A percentile compares a stretch with the other conserved stretches of the same genome.
phyloP scores from a whole-genome alignment of 1,284 basidiomycete genomes.

The Neonothopanus nambi region DNA sequence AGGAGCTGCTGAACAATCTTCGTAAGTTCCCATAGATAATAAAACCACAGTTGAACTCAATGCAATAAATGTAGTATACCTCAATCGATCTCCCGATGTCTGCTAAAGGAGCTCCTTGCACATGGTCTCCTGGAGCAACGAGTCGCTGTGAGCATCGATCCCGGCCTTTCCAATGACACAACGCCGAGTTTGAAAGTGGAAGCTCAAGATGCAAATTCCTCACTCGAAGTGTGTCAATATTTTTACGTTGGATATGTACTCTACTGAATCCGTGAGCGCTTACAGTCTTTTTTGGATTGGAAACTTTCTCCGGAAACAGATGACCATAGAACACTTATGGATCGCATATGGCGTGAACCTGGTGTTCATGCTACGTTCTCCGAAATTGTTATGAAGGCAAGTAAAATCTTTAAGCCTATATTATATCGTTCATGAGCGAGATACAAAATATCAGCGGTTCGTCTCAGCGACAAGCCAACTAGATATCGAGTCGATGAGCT shows the following conservation, averaged over 20 bases:
- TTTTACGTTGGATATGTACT: neutral
- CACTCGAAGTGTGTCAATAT: slow-evolving; percentile 47
- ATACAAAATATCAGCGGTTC: slow-evolving; percentile 49
- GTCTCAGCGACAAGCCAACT: slow-evolving; percentile 44
- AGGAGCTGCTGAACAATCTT: slow-evolving; percentile 12
- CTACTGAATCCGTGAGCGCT: neutral
- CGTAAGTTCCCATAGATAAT: neutral
- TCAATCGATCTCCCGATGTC: slow-evolving; percentile 54
- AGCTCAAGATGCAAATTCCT: slow-evolving; percentile 54
- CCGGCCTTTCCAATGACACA: slow-evolving; percentile 48
- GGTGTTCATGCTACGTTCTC: slow-evolving; percentile 61
- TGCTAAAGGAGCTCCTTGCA: slow-evolving; percentile 57
- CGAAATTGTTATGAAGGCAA: slow-evolving; percentile 57
- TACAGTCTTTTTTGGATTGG: slow-evolving; percentile 59
- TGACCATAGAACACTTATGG: slow-evolving; percentile 51
- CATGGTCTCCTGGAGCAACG: slow-evolving; percentile 56
- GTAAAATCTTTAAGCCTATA: neutral
- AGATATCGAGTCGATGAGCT: slow-evolving; percentile 67
- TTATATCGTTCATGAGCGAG: neutral
- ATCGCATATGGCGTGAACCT: slow-evolving; percentile 60
- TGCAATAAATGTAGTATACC: slow-evolving; percentile 26
- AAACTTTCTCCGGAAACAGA: slow-evolving; percentile 60
- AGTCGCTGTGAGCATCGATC: slow-evolving; percentile 51
- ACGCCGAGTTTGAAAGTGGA: slow-evolving; percentile 53
- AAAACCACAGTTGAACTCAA: no score